Conservation (phyloP, 768 basidiomycete species). For the Serendipita sp. region DNA sequence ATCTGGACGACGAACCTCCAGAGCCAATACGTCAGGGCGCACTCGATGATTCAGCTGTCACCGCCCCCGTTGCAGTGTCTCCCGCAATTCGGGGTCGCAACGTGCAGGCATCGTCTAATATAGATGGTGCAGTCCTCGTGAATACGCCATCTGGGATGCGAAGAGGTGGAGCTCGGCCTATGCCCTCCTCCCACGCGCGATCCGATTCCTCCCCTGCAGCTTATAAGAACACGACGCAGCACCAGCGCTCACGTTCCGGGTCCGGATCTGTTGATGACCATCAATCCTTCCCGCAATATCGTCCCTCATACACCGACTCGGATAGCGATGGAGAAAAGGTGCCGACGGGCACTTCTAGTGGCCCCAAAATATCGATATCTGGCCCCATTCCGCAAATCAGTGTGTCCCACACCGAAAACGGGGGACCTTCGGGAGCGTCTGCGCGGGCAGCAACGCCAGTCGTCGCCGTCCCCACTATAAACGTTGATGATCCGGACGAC, state of each 20-base stretch:
- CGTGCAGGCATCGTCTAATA: not conserved
- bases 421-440: not conserved
- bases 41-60: not conserved
- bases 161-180: slow-evolving; percentile 2
- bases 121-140: not conserved
- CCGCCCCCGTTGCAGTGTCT: not conserved
- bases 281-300: not conserved
- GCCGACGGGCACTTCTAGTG: not conserved
- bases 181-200: not conserved
- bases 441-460: not conserved
- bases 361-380: slow-evolving; percentile 6
- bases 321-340: not conserved
- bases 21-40: not conserved
- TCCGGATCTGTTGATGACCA: not conserved
- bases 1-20: not conserved
- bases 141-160: slow-evolving; percentile 1
- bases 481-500: slow-evolving; percentile 3
- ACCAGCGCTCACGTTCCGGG: not conserved
- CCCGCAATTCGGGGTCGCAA: not conserved
- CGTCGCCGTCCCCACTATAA: not conserved
- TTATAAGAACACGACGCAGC: not conserved
- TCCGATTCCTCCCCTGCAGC: not conserved
- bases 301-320: not conserved
- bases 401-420: not conserved
- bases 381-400: slow-evolving; percentile 9